phyloP scores from a whole-genome alignment of 345 rosid species.

The Brassica cretica region DNA sequence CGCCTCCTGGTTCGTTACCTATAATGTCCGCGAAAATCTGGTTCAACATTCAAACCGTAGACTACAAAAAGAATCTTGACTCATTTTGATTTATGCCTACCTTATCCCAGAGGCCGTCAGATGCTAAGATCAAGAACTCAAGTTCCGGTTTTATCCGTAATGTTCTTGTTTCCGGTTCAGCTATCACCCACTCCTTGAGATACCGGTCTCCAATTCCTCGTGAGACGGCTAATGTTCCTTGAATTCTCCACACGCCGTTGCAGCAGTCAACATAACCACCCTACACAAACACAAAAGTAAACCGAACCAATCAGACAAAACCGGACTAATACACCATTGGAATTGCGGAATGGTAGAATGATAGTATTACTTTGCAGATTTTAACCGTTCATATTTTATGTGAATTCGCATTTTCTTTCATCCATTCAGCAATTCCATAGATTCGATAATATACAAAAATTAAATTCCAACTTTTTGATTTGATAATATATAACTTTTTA shows the following conservation, averaged over 20 bases:
- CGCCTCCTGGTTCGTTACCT: constrained; percentile 93
- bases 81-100: constrained; percentile 38
- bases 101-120: constrained; percentile 98
- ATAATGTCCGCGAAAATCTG: not conserved
- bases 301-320: constrained; percentile 20
- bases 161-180: constrained; percentile 78
- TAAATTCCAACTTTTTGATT: not conserved
- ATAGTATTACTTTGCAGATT: not conserved
- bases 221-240: constrained; percentile 83
- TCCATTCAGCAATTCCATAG: not conserved
- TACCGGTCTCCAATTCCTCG: constrained; percentile 78
- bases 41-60: constrained; percentile 15
- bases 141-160: constrained; percentile 50
- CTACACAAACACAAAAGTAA: constrained; percentile 30
- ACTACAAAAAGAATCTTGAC: not conserved
- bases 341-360: constrained; percentile 6
- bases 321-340: constrained; percentile 5
- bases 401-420: not conserved
- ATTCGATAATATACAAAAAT: not conserved
- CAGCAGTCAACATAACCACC: constrained; percentile 78
- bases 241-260: constrained; percentile 85
- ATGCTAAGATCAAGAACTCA: constrained; percentile 89
- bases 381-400: not conserved
- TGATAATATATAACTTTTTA: not conserved
- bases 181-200: constrained; percentile 81